Percentiles rank a stretch among this genome's conserved stretches.
Evolutionary conservation across 2,329 filamentous ascomycete species (phyloP).

Genomic region (Penicillium sp.): DNA sequence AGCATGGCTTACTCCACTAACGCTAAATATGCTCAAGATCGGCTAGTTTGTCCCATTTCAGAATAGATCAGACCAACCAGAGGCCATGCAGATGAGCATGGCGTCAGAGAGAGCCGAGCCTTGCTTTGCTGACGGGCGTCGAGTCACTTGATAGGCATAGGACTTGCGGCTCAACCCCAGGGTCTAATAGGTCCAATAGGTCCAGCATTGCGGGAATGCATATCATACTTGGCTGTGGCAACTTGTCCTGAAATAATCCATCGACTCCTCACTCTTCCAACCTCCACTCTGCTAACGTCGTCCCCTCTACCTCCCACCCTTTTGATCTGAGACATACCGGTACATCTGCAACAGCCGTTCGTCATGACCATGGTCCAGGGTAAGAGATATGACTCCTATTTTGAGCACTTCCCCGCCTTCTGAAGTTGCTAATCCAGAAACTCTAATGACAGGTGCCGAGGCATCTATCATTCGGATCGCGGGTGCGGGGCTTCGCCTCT

Average conservation of each 20-base stretch:
- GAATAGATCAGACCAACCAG: constrained; percentile 7
- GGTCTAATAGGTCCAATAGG: not conserved
- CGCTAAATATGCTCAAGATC: constrained; percentile 12
- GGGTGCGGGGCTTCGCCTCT: constrained; percentile 40
- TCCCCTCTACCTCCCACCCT: not conserved
- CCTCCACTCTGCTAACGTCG: not conserved
- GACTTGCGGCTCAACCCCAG: constrained; percentile 20
- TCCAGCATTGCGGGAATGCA: not conserved
- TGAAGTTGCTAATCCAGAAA: not conserved
- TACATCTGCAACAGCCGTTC: not conserved
- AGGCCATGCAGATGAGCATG: constrained; percentile 7
- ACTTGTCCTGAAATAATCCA: not conserved
- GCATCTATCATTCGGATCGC: constrained; percentile 26
- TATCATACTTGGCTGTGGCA: constrained; percentile 6
- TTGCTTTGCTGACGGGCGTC: constrained; percentile 15
- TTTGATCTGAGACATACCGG: not conserved
- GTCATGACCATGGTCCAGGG: not conserved
- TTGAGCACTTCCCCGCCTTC: not conserved
- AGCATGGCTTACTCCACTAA: constrained; percentile 1
- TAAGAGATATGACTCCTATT: not conserved
- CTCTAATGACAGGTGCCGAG: constrained; percentile 13
- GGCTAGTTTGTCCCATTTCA: constrained; percentile 14
- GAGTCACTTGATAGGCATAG: constrained; percentile 26
- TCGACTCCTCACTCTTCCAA: not conserved
- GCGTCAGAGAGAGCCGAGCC: constrained; percentile 16